Evolutionary conservation across 805 yeast species (phyloP), one percentile per base, ranked within the genome.

Genomic region (Saccharomycopsis amapae): DNA sequence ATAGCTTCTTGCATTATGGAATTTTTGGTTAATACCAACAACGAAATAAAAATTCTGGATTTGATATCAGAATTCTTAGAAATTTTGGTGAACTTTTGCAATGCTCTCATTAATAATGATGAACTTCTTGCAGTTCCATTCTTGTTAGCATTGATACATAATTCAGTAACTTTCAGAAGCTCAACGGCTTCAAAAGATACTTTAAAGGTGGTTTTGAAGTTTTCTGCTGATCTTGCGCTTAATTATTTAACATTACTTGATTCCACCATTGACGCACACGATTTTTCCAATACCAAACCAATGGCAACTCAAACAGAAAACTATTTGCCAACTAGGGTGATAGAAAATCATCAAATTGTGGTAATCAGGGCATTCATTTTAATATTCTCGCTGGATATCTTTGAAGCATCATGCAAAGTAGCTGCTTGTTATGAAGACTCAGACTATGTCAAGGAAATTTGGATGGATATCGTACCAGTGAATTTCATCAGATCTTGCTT

Each of bases 111-210:
- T 20, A 42, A 53, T 9, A 33, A 38, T 2, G 38, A 38, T 18
- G 47, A 37, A 22, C 7, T 35, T 34, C 10, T 40, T 6, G 42
- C 79, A 0, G 64, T 79, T 2, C 93, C 93, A 1, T 81, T 78
- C 56, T 52, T 84, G 12, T 56, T 81, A 2, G 68, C 83, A 1
- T 54, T 84, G 33, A 62, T 82, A 32, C 77, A 77, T 53, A 74
- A 75, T 42, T 56, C 77, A 1, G 59, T 81, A 4, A 68, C 61
- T 18, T 85, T 78, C 60, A 67, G 85, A 56, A 80, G 85, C 1
- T 73, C 75, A 46, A 88, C 90, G 1, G 67, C 80, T 1, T 65
- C 64, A 18, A 60, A 55, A 31, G 55, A 58, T 12, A 63, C 71
- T 20, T 62, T 67, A 53, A 67, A 56, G 53, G 38, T 53, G 60